These are phyloP conservation scores for Colletotrichum viniferum DNA, from an alignment of 2,329 filamentous ascomycete genomes.

Conservation along the genomic window DNA sequence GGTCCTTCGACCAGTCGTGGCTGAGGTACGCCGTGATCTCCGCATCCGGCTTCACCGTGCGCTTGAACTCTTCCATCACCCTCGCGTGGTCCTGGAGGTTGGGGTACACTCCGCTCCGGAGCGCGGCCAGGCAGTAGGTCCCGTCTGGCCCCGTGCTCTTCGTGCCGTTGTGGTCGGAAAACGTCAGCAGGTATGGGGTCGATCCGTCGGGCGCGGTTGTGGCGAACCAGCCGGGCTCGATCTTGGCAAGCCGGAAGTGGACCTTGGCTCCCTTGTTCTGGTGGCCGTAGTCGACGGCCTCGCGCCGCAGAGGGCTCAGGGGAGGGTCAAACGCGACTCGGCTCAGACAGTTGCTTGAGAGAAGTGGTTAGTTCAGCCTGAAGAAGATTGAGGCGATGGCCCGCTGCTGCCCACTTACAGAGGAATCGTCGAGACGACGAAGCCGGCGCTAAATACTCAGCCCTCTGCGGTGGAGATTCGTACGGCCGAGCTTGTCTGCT, in stretches of 20 bases:
- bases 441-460: neutral
- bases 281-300: neutral
- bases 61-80: neutral
- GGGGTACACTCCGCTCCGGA: neutral
- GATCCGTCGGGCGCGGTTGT: neutral
- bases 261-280: neutral
- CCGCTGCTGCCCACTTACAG: neutral
- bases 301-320: neutral
- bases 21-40: neutral
- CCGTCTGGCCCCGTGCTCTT: neutral
- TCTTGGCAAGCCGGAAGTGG: neutral
- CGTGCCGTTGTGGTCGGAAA: neutral
- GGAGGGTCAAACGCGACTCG: neutral
- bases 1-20: neutral
- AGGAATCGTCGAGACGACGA: neutral
- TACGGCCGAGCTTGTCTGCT: neutral
- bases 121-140: neutral
- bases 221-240: neutral
- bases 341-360: neutral
- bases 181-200: neutral
- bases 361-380: neutral
- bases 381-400: neutral
- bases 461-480: neutral
- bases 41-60: neutral
- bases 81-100: neutral